Percentiles rank a stretch among this genome's conserved stretches.
Conservation (phyloP, 805 yeast species). For the Dipodascus geniculatus region DNA sequence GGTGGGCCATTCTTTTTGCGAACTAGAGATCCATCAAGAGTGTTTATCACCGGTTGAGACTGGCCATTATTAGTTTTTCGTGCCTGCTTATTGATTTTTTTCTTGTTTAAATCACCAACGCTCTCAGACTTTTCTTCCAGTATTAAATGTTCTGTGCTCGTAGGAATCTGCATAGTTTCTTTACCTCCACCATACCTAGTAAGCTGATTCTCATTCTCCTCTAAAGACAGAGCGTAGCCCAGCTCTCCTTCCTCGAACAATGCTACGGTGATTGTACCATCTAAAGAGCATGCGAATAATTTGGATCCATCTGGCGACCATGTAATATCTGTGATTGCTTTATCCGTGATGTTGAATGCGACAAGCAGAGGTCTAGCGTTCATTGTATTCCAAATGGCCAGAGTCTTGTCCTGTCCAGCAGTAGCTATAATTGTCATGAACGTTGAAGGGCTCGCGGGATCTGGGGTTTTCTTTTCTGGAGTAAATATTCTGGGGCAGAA, state of each 20-base stretch:
- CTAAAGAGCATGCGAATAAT: slow-evolving; percentile 69
- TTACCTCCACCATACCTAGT: slow-evolving; percentile 81
- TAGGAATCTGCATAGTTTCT: slow-evolving; percentile 77
- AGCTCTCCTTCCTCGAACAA: slow-evolving; percentile 42
- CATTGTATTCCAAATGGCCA: slow-evolving; percentile 81
- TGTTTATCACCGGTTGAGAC: neutral
- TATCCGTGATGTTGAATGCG: slow-evolving; percentile 61
- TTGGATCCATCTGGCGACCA: slow-evolving; percentile 79
- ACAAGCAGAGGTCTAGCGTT: slow-evolving; percentile 68
- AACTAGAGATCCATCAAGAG: neutral
- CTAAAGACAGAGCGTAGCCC: slow-evolving; percentile 44
- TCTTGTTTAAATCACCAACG: slow-evolving; percentile 21
- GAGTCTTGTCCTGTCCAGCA: slow-evolving; percentile 85
- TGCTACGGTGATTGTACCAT: slow-evolving; percentile 66
- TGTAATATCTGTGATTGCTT: slow-evolving; percentile 75
- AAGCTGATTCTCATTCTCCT: slow-evolving; percentile 54
- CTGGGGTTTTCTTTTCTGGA: slow-evolving; percentile 19
- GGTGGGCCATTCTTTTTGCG: slow-evolving; percentile 3
- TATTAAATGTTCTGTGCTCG: slow-evolving; percentile 64
- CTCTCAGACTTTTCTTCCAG: slow-evolving; percentile 54
- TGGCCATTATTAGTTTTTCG: slow-evolving; percentile 9
- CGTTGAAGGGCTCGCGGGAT: slow-evolving; percentile 12
- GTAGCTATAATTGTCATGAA: slow-evolving; percentile 74
- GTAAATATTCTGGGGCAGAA: slow-evolving; percentile 35
- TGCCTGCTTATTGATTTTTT: slow-evolving; percentile 11